A percentile compares a stretch with the other conserved stretches of the same genome.
These are phyloP conservation scores for Yamadazyma taylorii DNA, from an alignment of 1,139 yeast species.

Conservation along the genomic window DNA sequence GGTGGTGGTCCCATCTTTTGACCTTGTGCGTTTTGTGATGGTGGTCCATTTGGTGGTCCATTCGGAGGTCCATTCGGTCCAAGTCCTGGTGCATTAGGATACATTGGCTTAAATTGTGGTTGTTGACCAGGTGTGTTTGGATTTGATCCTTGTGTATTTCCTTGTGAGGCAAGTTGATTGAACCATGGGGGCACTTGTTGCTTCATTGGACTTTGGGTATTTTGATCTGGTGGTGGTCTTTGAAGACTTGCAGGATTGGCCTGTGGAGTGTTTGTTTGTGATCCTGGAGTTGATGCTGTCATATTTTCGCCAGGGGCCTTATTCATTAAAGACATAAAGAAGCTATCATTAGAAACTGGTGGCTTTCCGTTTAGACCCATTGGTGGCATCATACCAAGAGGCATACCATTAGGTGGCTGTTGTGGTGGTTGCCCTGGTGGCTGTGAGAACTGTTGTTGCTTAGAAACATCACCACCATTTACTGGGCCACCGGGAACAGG, in stretches of 20 bases:
- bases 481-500: slow-evolving; percentile 5
- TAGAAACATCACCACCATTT: not conserved
- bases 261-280: slow-evolving; percentile 1
- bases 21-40: slow-evolving; percentile 1
- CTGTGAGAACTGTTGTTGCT: too few species aligned
- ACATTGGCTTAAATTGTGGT: slow-evolving; percentile 13
- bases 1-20: slow-evolving; percentile 5
- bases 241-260: not conserved
- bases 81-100: slow-evolving; percentile 6
- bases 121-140: slow-evolving; percentile 12
- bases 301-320: slow-evolving; percentile 26
- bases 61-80: slow-evolving; percentile 6
- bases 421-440: slow-evolving; percentile 5
- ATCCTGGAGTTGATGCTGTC: not conserved
- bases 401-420: slow-evolving; percentile 7
- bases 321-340: slow-evolving; percentile 53
- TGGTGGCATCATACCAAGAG: slow-evolving; percentile 3
- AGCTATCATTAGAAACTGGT: slow-evolving; percentile 41
- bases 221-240: slow-evolving; percentile 4
- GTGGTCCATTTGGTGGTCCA: slow-evolving; percentile 6
- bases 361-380: slow-evolving; percentile 9
- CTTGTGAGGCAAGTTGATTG: slow-evolving; percentile 12
- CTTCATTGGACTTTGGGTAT: slow-evolving; percentile 6
- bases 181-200: slow-evolving; percentile 14
- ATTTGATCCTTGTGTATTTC: slow-evolving; percentile 3